A percentile compares a stretch with the other conserved stretches of the same genome.
phyloP scores from a whole-genome alignment of 805 yeast genomes.

The Helenozyma baotianmanensis region DNA sequence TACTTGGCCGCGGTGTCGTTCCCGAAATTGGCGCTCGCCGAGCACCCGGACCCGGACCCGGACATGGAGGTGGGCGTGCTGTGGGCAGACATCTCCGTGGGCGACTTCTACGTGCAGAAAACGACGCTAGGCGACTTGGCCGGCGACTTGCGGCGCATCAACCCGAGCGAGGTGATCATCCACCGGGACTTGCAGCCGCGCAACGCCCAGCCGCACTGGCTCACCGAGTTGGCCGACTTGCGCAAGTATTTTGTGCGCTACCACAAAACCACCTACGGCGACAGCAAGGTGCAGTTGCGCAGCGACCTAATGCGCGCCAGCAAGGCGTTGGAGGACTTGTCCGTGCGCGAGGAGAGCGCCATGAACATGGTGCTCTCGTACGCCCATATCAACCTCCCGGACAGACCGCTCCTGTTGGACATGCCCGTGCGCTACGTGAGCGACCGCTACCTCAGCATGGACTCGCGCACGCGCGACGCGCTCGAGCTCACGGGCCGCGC shows the following conservation, averaged over 20 bases:
- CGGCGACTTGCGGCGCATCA: constrained; percentile 70
- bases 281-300: constrained; percentile 29
- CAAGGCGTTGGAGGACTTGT: constrained; percentile 30
- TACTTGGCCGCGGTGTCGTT: constrained; percentile 62
- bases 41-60: constrained; percentile 26
- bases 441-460: constrained; percentile 64
- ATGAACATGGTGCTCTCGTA: constrained; percentile 58
- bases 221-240: constrained; percentile 53
- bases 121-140: constrained; percentile 56
- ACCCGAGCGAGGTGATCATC: constrained; percentile 75
- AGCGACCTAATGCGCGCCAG: constrained; percentile 33
- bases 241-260: constrained; percentile 57
- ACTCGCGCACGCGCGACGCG: constrained; percentile 71
- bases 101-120: constrained; percentile 67
- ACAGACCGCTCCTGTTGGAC: constrained; percentile 55
- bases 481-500: constrained; percentile 63
- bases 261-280: constrained; percentile 32
- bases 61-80: constrained; percentile 59
- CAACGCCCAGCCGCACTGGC: constrained; percentile 47
- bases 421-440: constrained; percentile 58
- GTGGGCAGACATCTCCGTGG: constrained; percentile 89
- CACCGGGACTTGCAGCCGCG: constrained; percentile 41
- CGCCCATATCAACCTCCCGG: constrained; percentile 69
- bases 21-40: constrained; percentile 26
- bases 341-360: constrained; percentile 54